Percentiles rank a stretch among this genome's conserved stretches.
These are phyloP conservation scores for Suhomyces choctaworum DNA, from an alignment of 1,139 yeast species.

Conservation along the genomic window DNA sequence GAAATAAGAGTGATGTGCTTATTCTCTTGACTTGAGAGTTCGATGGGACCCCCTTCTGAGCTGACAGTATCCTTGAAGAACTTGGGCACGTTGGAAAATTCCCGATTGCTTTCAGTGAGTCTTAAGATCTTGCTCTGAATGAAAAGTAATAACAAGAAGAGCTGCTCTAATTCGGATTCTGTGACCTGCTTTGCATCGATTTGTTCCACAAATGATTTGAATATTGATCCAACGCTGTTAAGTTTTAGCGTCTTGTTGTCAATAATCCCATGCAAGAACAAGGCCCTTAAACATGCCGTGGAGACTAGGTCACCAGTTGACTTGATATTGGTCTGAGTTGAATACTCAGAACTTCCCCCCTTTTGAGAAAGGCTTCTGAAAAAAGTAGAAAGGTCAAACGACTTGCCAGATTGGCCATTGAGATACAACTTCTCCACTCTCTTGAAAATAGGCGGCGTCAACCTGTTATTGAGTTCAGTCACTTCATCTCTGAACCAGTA, in stretches of 20 bases:
- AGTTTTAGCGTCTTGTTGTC: constrained; percentile 43
- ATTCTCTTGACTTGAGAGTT: constrained; percentile 31
- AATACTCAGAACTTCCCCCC: constrained; percentile 9
- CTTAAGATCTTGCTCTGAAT: constrained; percentile 31
- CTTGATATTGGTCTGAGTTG: constrained; percentile 27
- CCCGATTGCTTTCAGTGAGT: constrained; percentile 32
- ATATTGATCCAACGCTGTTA: constrained; percentile 57
- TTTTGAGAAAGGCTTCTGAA: constrained; percentile 26
- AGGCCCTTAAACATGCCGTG: constrained; percentile 59
- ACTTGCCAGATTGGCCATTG: constrained; percentile 17
- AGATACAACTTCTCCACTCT: constrained; percentile 21
- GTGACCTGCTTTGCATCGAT: constrained; percentile 28
- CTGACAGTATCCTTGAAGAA: constrained; percentile 30
- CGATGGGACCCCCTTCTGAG: constrained; percentile 21
- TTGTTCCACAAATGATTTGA: constrained; percentile 37
- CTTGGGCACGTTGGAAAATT: constrained; percentile 38
- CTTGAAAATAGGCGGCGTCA: constrained; percentile 48
- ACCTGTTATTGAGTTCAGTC: constrained; percentile 52
- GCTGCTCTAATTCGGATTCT: constrained; percentile 28
- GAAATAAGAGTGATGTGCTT: constrained; percentile 52
- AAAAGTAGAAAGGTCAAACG: constrained; percentile 37
- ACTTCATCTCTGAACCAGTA: constrained; percentile 60
- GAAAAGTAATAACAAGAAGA: constrained; percentile 50
- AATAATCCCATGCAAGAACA: constrained; percentile 58
- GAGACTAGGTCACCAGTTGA: constrained; percentile 56